Base-by-base conservation (phyloP, 306 rosid species). In the Lathyrus oleraceus region DNA sequence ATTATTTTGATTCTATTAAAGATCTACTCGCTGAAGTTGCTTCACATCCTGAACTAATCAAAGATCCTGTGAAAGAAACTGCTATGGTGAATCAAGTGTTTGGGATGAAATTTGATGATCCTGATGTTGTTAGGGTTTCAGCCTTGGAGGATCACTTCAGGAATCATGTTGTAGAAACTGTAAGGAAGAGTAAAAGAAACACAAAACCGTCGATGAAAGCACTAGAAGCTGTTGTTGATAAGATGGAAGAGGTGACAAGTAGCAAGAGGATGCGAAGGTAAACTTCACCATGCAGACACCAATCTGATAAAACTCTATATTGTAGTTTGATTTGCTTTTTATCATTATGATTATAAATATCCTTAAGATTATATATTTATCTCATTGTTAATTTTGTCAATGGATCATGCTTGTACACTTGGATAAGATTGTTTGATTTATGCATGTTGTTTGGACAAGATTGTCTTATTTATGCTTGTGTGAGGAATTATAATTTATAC, bases 1-100 rank as follows among this genome's bases (percentile, higher is more conserved):
- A 87, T 61, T 89, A 85, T 57, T 87, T 74, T 65, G 85, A 89
- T 81, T 87, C 91, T 4, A 69, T 87, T 4, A 83, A 75, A 44
- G 93, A 89, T 39, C 81, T 89, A 27, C 73, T 89, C 51, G 54
- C 58, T 56, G 69, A 71, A 66, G 89, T 87, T 76, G 91, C 85
- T 36, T 74, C 74, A 14, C 71, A 87, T 68, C 93, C 96, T 11
- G 75, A 38, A 67, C 84, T 85, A 16, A 17, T 49, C 4, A 49
- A 16, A 17, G 25, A 49, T 49, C 5, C 10, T 8, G 12, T 14
- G 14, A 11, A 42, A 42, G 45, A 11, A 42, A 42, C 45, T 44
- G n/a, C 25, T 49, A 9, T 17, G 25, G 57, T 7, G 27, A 49
- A 49, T 8, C 25, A 17, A 8, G 27, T 49, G 23, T 5, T 12